Conservation (phyloP, 345 rosid genomes). For the Sisymbrium altissimum region DNA sequence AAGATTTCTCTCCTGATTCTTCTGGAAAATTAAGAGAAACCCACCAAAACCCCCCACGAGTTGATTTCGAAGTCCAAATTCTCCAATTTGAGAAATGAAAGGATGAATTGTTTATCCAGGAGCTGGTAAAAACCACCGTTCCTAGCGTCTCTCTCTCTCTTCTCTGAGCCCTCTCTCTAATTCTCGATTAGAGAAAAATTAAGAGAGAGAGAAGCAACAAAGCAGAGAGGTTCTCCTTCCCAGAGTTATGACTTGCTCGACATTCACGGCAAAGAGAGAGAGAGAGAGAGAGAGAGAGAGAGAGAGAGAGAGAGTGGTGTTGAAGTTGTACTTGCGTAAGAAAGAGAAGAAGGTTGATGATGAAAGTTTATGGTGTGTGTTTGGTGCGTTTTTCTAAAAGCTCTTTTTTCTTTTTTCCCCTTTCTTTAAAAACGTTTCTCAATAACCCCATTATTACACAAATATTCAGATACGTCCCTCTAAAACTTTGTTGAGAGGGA, state of each 20-base stretch:
- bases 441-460: constrained; percentile 1
- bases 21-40: constrained; percentile 21
- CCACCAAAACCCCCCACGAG: constrained; percentile 46
- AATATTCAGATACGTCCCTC: not conserved
- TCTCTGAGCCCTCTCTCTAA: constrained; percentile 4
- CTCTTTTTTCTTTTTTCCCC: not conserved
- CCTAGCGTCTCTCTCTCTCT: not conserved
- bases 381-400: not conserved
- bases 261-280: constrained; percentile 21
- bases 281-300: not conserved
- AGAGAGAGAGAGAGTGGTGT: not conserved
- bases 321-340: constrained; percentile 32
- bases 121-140: not conserved
- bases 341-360: constrained; percentile 26
- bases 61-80: constrained; percentile 12
- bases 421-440: not conserved
- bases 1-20: not conserved
- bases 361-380: not conserved
- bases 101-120: too few relatives aligned
- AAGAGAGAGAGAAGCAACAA: not conserved
- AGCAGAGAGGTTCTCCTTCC: constrained; percentile 22
- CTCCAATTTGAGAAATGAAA: not conserved
- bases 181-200: not conserved
- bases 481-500: not conserved
- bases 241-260: not conserved